phyloP scores from a whole-genome alignment of 176 grass and related monocot species.

The Oryza glumipatula region DNA sequence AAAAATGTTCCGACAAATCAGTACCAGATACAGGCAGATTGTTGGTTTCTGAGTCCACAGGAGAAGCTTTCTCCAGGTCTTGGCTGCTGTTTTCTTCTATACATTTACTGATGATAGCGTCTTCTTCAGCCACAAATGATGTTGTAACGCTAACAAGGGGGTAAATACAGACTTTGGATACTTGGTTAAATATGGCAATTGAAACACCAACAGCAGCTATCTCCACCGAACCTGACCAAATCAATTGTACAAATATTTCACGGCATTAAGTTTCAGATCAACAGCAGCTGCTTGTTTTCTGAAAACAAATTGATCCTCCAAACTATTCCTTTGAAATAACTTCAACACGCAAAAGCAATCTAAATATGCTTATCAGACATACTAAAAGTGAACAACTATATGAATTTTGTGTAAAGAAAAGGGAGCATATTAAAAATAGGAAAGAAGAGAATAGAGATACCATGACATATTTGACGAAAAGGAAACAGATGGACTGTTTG shows the following conservation, averaged over 20 bases:
- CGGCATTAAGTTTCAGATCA: slow-evolving; percentile 16
- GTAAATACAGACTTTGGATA: slow-evolving; percentile 95
- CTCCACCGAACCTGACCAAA: slow-evolving; percentile 69
- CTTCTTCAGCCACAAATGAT: slow-evolving; percentile 98
- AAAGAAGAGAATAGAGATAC: background rate
- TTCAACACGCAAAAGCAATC: background rate
- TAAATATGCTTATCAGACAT: background rate
- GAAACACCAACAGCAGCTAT: slow-evolving; percentile 93
- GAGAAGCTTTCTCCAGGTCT: slow-evolving; percentile 72
- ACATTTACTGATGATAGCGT: slow-evolving; percentile 75
- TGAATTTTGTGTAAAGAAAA: background rate
- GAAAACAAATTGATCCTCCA: background rate
- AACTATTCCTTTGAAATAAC: background rate
- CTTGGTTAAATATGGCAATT: slow-evolving; percentile 97
- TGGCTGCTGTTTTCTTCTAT: slow-evolving; percentile 53
- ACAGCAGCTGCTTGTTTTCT: background rate
- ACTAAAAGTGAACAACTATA: background rate
- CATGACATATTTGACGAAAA: background rate
- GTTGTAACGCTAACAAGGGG: slow-evolving; percentile 96
- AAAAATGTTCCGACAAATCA: slow-evolving; percentile 17
- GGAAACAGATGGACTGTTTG: background rate
- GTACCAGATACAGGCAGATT: slow-evolving; percentile 45
- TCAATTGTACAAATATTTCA: background rate
- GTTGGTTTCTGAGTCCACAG: slow-evolving; percentile 37
- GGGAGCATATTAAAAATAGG: background rate